Base-by-base conservation (phyloP, 208 protist species). In the Wallacemonas collosoma region DNA sequence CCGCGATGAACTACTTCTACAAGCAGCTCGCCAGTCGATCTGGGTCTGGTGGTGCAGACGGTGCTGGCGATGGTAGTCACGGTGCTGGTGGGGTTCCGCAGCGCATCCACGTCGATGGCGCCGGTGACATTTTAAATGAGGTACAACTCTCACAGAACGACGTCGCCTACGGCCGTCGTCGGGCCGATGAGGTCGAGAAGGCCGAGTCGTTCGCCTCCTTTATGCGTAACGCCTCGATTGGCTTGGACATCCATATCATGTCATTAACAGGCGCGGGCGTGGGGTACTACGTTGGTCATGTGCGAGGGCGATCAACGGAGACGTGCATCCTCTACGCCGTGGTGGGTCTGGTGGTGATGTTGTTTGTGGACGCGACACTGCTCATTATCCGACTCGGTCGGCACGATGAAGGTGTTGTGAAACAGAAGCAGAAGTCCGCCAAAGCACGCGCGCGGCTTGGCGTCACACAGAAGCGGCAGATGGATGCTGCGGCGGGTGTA, bases 181-280 rank as follows among this genome's bases (percentile, higher is more conserved):
- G 53, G 7, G 44, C 12, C 41, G 51, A 47, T 61, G 66, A 65
- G 2, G 60, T 41, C 14, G 60, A 65, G 2, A 48, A 7, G 26
- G 69, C 72, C 41, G 71, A 70, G 68, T 86, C 81, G 1, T 87
- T 85, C 77, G 73, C 82, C 3, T 43, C 73, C 44, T 93, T 95
- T 58, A 35, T 95, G 39, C 77, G 75, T 1, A 81, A 86, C 62
- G 83, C 79, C 2, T 85, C 80, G 9, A 89, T 95, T 71, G 86
- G 87, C 12, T 75, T 93, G 43, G 90, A 95, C 71, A 89, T 95
- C 26, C 80, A 88, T 38, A 51, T 93, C 54, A 93, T 95, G 90
- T 76, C 83, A 9, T 68, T 93, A 9, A 83, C 83, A 35, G 90
- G 86, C 9, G 90, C 77, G 2, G 77, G 69, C 4, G 83, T 89